Evolutionary conservation across 371 early-diverging fungal species (phyloP).

Genomic region (Syncephalastrum racemosum): DNA sequence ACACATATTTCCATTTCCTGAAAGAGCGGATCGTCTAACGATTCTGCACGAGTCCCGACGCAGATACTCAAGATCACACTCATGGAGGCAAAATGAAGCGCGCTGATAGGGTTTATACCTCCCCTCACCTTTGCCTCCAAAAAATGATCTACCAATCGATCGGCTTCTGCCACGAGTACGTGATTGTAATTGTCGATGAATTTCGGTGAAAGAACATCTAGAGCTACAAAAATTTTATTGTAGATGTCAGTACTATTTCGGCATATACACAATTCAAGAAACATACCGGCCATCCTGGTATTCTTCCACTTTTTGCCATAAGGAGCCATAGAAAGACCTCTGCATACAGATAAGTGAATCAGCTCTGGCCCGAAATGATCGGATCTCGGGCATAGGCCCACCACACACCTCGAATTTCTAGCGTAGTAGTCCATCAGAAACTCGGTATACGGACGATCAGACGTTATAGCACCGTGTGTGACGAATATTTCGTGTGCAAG

Average conservation of each 20-base stretch:
- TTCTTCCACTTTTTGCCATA: conserved; percentile 14
- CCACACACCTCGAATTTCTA: conserved; percentile 16
- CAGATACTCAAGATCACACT: neutral
- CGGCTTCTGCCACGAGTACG: neutral
- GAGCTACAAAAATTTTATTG: too few species aligned
- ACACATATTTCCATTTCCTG: too few species aligned
- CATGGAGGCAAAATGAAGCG: conserved; percentile 1
- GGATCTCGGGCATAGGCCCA: neutral
- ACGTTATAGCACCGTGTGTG: conserved; percentile 13
- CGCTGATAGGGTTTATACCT: neutral
- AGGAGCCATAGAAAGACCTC: conserved; percentile 15
- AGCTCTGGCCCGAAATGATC: too few species aligned
- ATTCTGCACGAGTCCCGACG: too few species aligned
- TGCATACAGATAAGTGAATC: neutral
- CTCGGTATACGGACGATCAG: conserved; percentile 12
- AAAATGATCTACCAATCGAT: neutral
- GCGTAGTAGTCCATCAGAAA: conserved; percentile 13
- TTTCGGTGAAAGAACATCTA: too few species aligned
- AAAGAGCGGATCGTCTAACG: too few species aligned
- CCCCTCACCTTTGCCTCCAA: neutral
- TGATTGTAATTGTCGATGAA: neutral
- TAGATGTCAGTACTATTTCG: too few species aligned
- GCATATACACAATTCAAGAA: neutral
- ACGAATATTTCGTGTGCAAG: conserved; percentile 25
- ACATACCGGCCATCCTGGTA: conserved; percentile 15